Conservation (phyloP, 192 early-diverging fungal genomes). For the Phycomyces blakesleeanus region DNA sequence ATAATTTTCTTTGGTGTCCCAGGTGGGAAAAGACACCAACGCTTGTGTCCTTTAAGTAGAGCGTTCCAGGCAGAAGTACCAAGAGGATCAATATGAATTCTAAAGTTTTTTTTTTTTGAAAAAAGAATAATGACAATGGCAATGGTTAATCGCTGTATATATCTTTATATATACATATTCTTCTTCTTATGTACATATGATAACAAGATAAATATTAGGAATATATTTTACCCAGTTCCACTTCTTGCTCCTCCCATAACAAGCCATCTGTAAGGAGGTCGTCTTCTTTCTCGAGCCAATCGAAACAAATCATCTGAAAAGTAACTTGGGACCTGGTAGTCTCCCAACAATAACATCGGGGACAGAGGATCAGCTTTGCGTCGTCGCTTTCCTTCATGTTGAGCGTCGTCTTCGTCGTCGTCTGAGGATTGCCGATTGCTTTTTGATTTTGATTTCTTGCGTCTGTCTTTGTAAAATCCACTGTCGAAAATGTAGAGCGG, state of each 20-base stretch:
- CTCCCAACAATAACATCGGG: slow-evolving; percentile 42
- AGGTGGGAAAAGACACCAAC: slow-evolving; percentile 81
- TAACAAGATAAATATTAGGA: no score
- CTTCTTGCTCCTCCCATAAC: slow-evolving; percentile 67
- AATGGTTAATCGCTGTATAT: no score
- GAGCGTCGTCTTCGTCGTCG: slow-evolving; percentile 11
- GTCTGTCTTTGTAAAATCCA: slow-evolving; percentile 49
- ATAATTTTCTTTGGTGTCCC: slow-evolving; percentile 50
- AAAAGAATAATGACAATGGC: no score
- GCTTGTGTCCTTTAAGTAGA: slow-evolving; percentile 64
- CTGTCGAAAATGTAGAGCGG: slow-evolving; percentile 83
- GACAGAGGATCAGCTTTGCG: slow-evolving; percentile 16
- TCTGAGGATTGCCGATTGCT: background rate
- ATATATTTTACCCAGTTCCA: slow-evolving; percentile 58
- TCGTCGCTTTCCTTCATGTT: background rate
- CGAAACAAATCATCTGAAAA: slow-evolving; percentile 73
- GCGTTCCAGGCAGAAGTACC: slow-evolving; percentile 84
- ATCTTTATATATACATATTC: no score
- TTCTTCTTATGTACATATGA: no score
- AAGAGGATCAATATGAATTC: slow-evolving; percentile 66
- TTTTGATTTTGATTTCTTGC: slow-evolving; percentile 16
- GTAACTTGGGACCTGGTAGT: slow-evolving; percentile 66
- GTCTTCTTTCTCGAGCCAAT: slow-evolving; percentile 50
- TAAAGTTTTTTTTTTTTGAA: background rate
- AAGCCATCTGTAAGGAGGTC: slow-evolving; percentile 78